A percentile compares a stretch with the other conserved stretches of the same genome.
phyloP scores from a whole-genome alignment of 257 asterid genomes.

The Avicennia marina region DNA sequence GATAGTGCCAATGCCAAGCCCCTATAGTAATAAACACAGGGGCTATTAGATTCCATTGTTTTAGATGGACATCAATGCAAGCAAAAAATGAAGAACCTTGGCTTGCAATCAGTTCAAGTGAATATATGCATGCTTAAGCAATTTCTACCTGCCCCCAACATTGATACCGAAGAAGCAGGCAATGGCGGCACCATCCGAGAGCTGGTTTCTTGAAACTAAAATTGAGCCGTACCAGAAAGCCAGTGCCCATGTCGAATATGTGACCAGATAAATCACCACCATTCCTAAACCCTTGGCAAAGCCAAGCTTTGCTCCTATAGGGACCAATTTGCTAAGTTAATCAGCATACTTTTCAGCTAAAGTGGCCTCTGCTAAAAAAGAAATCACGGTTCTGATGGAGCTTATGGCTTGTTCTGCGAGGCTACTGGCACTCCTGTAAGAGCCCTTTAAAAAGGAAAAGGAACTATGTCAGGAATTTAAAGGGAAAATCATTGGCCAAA shows the following conservation, averaged over 20 bases:
- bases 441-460: conserved; percentile 37
- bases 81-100: neutral
- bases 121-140: neutral
- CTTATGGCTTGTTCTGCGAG: conserved; percentile 83
- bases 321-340: conserved; percentile 43
- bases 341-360: conserved; percentile 53
- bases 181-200: conserved; percentile 70
- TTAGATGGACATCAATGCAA: neutral
- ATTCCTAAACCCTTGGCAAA: conserved; percentile 83
- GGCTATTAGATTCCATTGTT: too few species aligned
- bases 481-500: neutral
- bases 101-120: too few species aligned
- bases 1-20: conserved; percentile 76
- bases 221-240: conserved; percentile 89
- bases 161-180: conserved; percentile 86
- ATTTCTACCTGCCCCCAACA: conserved; percentile 68
- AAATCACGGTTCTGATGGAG: conserved; percentile 65
- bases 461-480: neutral
- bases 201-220: conserved; percentile 39
- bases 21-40: conserved; percentile 25
- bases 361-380: conserved; percentile 77
- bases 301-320: conserved; percentile 65
- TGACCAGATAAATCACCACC: conserved; percentile 74
- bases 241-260: conserved; percentile 87
- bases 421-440: conserved; percentile 74